Evolutionary conservation across 192 early-diverging fungal genomes (phyloP).

Genomic region (Coemansia sp.): DNA sequence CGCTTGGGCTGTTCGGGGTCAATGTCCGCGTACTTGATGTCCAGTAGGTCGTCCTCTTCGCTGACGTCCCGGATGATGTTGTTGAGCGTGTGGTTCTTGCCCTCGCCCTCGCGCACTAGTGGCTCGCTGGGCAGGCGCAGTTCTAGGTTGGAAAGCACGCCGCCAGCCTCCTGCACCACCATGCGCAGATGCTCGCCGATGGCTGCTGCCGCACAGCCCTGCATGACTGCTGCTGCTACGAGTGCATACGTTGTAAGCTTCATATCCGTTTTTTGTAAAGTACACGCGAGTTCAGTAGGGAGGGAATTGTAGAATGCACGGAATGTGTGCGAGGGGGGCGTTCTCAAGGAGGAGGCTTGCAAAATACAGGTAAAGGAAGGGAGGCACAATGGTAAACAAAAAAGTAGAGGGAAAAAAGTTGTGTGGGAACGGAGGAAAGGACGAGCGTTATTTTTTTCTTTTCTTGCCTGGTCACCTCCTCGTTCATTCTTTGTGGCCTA

Average conservation of each 20-base stretch:
- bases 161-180: slow-evolving; percentile 43
- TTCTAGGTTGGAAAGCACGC: slow-evolving; percentile 30
- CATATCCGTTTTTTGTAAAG: slow-evolving; percentile 12
- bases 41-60: slow-evolving; percentile 43
- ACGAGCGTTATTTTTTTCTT: too few species aligned
- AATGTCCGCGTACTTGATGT: slow-evolving; percentile 46
- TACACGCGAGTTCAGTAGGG: not conserved
- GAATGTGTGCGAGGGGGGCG: too few species aligned
- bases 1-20: slow-evolving; percentile 53
- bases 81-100: slow-evolving; percentile 55
- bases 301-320: not conserved
- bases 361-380: too few species aligned
- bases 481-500: not conserved
- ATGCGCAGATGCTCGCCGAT: slow-evolving; percentile 27
- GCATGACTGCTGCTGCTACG: slow-evolving; percentile 15
- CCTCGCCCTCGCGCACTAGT: slow-evolving; percentile 15
- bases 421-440: not conserved
- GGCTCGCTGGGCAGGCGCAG: not conserved
- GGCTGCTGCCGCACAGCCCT: slow-evolving; percentile 13
- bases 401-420: not conserved
- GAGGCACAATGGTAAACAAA: not conserved
- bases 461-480: not conserved
- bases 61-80: slow-evolving; percentile 53
- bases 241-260: slow-evolving; percentile 6
- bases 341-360: too few species aligned